A percentile compares a stretch with the other conserved stretches of the same genome.
Conservation (phyloP, 805 yeast genomes). For the Cyberlindnera bimundalis region DNA sequence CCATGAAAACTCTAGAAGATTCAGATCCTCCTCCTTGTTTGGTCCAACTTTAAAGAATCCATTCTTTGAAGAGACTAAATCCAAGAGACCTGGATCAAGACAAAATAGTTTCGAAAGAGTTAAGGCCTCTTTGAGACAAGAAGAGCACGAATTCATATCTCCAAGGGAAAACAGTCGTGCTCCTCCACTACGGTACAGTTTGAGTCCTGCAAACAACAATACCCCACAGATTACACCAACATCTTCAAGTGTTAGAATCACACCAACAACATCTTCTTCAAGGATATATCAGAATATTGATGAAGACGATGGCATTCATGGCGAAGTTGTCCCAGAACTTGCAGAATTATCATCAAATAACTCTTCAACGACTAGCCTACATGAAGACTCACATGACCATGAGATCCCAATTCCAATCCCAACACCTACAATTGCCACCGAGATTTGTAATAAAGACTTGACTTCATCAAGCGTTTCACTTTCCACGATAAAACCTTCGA, state of each 20-base stretch:
- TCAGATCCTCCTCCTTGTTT: conserved; percentile 26
- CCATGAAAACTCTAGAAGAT: conserved; percentile 20
- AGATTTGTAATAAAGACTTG: no score
- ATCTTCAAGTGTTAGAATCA: conserved; percentile 5
- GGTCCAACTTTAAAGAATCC: conserved; percentile 26
- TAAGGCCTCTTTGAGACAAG: conserved; percentile 11
- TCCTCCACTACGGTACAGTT: neutral
- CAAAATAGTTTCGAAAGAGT: conserved; percentile 17
- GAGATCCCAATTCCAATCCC: neutral
- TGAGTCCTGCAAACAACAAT: neutral
- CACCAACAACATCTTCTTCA: conserved; percentile 7
- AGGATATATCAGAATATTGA: conserved; percentile 25
- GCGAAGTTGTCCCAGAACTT: conserved; percentile 23
- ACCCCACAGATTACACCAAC: conserved; percentile 8
- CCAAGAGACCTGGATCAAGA: conserved; percentile 2
- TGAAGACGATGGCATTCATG: conserved; percentile 24
- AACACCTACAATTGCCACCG: neutral
- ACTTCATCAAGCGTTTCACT: conserved; percentile 1
- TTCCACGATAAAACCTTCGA: conserved; percentile 4
- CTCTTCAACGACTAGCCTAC: conserved; percentile 24
- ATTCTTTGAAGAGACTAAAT: conserved; percentile 13
- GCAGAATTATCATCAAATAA: conserved; percentile 26
- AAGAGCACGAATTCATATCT: conserved; percentile 13
- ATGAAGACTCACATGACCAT: conserved; percentile 5
- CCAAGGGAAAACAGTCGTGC: conserved; percentile 7